Evolutionary conservation across 1,284 basidiomycete genomes (phyloP).

Genomic region (Sporisorium exsertum): DNA sequence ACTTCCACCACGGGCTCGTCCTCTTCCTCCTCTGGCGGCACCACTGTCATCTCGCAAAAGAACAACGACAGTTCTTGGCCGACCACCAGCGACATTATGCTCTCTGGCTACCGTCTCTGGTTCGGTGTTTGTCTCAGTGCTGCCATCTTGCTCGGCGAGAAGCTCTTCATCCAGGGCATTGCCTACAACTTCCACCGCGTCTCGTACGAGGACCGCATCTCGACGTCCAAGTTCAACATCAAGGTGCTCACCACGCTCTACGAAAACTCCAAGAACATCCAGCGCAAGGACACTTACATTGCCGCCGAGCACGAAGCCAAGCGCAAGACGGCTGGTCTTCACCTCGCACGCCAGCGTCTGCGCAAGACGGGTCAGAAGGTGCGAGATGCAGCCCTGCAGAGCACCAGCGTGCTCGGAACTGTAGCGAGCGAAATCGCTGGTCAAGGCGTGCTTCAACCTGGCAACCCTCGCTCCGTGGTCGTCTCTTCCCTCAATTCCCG

Average conservation of each 20-base stretch:
- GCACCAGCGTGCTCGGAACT: conserved; percentile 68
- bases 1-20: conserved; percentile 30
- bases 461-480: conserved; percentile 69
- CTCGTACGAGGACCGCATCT: conserved; percentile 87
- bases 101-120: conserved; percentile 53
- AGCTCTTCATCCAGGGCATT: conserved; percentile 81
- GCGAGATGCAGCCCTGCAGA: conserved; percentile 70
- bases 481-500: conserved; percentile 48
- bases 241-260: conserved; percentile 81
- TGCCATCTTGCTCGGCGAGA: conserved; percentile 81
- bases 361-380: conserved; percentile 48
- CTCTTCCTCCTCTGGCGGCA: conserved; percentile 19
- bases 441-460: conserved; percentile 75
- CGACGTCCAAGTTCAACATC: conserved; percentile 84
- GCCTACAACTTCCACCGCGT: conserved; percentile 83
- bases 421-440: conserved; percentile 75
- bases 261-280: conserved; percentile 75
- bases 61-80: conserved; percentile 38
- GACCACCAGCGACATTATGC: conserved; percentile 69
- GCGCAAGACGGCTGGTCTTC: conserved; percentile 44
- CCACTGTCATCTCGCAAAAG: conserved; percentile 18
- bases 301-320: conserved; percentile 50
- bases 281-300: conserved; percentile 49
- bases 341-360: conserved; percentile 28
- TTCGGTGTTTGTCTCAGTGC: conserved; percentile 82